A percentile compares a stretch with the other conserved stretches of the same genome.
These are phyloP conservation scores for Xylaria telfairii DNA, from an alignment of 495 filamentous ascomycete genomes.

Conservation along the genomic window DNA sequence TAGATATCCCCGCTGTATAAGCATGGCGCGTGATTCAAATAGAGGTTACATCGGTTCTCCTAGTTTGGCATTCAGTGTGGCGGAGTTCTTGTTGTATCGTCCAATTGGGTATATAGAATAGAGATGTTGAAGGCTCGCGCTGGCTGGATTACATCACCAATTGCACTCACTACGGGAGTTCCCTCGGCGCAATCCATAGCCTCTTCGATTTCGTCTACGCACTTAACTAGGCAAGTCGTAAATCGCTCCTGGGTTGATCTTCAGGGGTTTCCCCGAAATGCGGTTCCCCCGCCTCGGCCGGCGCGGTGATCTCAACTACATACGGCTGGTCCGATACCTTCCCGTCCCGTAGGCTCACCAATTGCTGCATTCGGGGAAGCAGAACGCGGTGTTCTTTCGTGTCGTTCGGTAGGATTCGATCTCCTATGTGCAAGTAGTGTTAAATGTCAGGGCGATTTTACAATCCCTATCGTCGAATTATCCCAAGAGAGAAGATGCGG, in stretches of 20 bases:
- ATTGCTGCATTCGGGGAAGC: not conserved
- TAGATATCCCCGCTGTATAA: not conserved
- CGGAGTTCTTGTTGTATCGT: not conserved
- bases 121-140: not conserved
- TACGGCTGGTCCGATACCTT: not conserved
- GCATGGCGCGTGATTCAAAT: not conserved
- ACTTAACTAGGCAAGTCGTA: constrained; percentile 1
- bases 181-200: not conserved
- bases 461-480: constrained; percentile 9
- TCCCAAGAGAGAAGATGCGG: constrained; percentile 20
- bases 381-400: not conserved
- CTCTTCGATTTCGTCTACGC: not conserved
- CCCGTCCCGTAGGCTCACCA: not conserved
- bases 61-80: too few species aligned
- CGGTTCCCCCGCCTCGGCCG: not conserved
- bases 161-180: not conserved
- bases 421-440: not conserved
- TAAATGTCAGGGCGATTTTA: not conserved
- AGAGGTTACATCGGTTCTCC: too few species aligned
- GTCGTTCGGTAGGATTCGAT: not conserved
- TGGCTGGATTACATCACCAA: not conserved
- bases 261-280: not conserved
- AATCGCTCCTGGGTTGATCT: not conserved
- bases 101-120: not conserved
- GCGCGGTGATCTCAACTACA: not conserved